A percentile compares a stretch with the other conserved stretches of the same genome.
Conservation (phyloP, 495 filamentous ascomycete species). For the Neurospora sp. region DNA sequence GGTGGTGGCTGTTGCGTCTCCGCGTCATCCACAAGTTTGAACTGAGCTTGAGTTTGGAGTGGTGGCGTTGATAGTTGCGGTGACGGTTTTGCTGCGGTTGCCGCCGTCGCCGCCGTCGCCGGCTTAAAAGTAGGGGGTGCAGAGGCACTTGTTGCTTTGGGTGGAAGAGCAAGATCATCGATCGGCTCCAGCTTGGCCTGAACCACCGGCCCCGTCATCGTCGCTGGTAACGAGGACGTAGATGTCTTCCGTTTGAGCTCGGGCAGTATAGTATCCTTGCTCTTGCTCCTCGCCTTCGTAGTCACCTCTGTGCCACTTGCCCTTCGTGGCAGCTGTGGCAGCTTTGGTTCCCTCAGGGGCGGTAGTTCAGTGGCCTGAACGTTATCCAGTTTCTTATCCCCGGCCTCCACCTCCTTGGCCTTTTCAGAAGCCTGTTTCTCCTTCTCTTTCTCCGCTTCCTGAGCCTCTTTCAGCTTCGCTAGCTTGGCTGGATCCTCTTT, state of each 20-base stretch:
- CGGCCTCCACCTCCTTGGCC: background rate
- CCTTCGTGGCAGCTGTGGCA: background rate
- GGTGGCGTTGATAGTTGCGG: background rate
- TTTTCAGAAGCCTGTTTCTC: background rate
- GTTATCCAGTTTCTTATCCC: background rate
- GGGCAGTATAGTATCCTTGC: background rate
- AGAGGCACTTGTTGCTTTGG: background rate
- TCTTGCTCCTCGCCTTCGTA: background rate
- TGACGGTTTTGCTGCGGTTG: background rate
- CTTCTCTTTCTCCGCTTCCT: slow-evolving; percentile 1
- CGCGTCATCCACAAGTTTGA: background rate
- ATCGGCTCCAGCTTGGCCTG: background rate
- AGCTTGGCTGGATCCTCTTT: slow-evolving; percentile 1
- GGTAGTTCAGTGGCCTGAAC: background rate
- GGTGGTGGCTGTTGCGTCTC: background rate
- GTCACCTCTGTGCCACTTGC: background rate
- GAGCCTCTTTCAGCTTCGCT: slow-evolving; percentile 4
- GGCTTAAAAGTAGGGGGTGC: background rate
- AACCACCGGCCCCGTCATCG: background rate
- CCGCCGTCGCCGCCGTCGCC: background rate
- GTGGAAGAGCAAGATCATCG: background rate
- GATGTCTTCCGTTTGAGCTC: background rate
- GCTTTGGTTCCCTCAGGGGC: background rate
- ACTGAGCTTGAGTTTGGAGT: background rate
- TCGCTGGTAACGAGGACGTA: background rate